Conservation (phyloP, 495 filamentous ascomycete genomes). For the Cladorrhinum samala region DNA sequence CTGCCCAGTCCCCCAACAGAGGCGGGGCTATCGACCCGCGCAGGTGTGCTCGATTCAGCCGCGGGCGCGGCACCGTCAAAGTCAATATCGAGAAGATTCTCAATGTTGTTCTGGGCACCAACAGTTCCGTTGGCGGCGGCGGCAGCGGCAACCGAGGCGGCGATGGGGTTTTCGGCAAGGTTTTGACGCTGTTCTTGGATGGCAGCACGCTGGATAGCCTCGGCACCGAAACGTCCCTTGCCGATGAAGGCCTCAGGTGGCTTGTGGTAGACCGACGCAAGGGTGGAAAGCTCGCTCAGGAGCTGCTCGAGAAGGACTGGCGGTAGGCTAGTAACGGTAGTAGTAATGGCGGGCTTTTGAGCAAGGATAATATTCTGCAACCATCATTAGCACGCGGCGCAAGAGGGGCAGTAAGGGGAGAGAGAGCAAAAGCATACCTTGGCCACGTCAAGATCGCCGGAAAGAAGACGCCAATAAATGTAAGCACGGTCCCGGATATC, state of each 20-base stretch:
- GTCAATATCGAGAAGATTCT: slow-evolving; percentile 96
- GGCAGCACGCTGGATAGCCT: slow-evolving; percentile 89
- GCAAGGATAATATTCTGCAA: slow-evolving; percentile 79
- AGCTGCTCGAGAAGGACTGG: slow-evolving; percentile 77
- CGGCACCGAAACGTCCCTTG: slow-evolving; percentile 86
- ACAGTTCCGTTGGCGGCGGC: slow-evolving; percentile 14
- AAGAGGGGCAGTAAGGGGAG: neutral
- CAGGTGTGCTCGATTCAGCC: slow-evolving; percentile 77
- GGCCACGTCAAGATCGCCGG: slow-evolving; percentile 81
- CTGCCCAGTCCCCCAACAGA: slow-evolving; percentile 24
- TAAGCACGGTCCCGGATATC: slow-evolving; percentile 96
- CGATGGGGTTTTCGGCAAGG: slow-evolving; percentile 87
- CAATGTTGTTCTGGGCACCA: slow-evolving; percentile 66
- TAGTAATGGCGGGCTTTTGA: slow-evolving; percentile 87
- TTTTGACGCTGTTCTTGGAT: slow-evolving; percentile 95
- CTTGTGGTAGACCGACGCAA: slow-evolving; percentile 99
- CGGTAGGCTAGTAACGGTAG: slow-evolving; percentile 85
- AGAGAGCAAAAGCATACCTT: slow-evolving; percentile 45
- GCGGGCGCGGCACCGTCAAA: slow-evolving; percentile 94
- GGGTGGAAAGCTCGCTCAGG: slow-evolving; percentile 83
- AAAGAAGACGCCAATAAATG: slow-evolving; percentile 97
- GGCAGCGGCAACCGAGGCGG: slow-evolving; percentile 70
- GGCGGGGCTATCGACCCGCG: slow-evolving; percentile 64
- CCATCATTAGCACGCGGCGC: slow-evolving; percentile 23
- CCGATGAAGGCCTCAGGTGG: slow-evolving; percentile 94